phyloP scores from a whole-genome alignment of 2,329 filamentous ascomycete species.

The Colletotrichum scovillei region DNA sequence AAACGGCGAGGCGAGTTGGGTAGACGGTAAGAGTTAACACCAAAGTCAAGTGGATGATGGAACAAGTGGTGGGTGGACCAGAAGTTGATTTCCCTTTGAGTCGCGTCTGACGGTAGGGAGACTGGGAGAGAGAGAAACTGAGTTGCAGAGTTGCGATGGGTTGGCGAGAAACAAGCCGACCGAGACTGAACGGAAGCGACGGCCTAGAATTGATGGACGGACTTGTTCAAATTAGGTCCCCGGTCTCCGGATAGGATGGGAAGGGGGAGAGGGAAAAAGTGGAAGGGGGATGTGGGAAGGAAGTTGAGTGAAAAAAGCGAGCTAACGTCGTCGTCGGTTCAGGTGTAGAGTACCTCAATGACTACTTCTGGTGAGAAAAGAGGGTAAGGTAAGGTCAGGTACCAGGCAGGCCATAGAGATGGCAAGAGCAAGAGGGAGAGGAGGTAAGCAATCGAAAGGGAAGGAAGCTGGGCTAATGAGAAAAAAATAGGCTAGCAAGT shows the following conservation, averaged over 20 bases:
- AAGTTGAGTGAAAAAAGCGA: background rate
- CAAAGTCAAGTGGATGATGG: background rate
- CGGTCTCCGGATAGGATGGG: conserved; percentile 8
- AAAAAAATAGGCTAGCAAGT: conserved; percentile 12
- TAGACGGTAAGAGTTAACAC: background rate
- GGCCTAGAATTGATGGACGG: conserved; percentile 18
- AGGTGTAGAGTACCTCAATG: background rate
- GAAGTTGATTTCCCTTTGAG: background rate
- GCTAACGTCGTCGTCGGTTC: conserved; percentile 8
- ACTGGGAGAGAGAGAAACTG: background rate
- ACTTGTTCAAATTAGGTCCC: background rate
- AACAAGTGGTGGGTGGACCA: background rate
- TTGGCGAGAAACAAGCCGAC: conserved; percentile 18
- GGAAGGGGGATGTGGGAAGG: background rate
- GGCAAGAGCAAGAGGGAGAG: background rate
- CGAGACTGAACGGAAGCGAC: conserved; percentile 20
- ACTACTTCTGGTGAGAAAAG: background rate
- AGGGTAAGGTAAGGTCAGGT: no score
- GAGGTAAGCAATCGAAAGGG: conserved; percentile 25
- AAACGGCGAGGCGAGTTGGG: background rate
- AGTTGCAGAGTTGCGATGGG: conserved; percentile 1
- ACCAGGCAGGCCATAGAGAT: background rate
- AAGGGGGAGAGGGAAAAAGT: conserved; percentile 1
- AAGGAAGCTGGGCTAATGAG: conserved; percentile 10
- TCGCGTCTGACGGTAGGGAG: conserved; percentile 6